These are phyloP conservation scores for Boletus rufocinnamomeus DNA, from an alignment of 768 basidiomycete species.

Conservation along the genomic window DNA sequence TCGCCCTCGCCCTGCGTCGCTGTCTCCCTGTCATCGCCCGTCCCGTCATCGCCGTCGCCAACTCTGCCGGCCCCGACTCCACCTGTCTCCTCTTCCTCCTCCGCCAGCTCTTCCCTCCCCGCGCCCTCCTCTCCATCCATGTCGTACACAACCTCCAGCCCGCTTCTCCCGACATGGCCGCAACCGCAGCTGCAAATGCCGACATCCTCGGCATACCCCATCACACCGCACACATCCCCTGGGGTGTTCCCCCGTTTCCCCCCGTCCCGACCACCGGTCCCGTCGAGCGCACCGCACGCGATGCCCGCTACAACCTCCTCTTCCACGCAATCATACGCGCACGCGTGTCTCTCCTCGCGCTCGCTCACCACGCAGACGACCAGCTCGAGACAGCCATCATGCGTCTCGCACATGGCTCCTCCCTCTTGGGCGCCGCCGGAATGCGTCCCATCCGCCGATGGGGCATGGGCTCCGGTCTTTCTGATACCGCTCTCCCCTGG, in stretches of 20 bases:
- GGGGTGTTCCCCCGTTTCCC: constrained; percentile 58
- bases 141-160: constrained; percentile 72
- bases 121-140: constrained; percentile 55
- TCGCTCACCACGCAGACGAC: constrained; percentile 82
- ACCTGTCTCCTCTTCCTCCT: constrained; percentile 75
- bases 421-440: constrained; percentile 58
- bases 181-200: constrained; percentile 47
- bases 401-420: constrained; percentile 61
- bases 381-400: constrained; percentile 82
- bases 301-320: constrained; percentile 56
- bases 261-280: constrained; percentile 42
- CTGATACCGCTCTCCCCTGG: constrained; percentile 37
- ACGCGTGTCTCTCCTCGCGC: constrained; percentile 49
- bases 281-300: constrained; percentile 59
- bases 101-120: constrained; percentile 38
- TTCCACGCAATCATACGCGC: constrained; percentile 46
- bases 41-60: constrained; percentile 53
- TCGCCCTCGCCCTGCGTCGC: constrained; percentile 43
- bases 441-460: constrained; percentile 70
- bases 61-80: constrained; percentile 84
- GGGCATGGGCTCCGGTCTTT: constrained; percentile 66
- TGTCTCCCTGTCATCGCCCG: constrained; percentile 7
- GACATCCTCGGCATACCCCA: constrained; percentile 46
- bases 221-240: constrained; percentile 49
- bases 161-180: constrained; percentile 57